A percentile compares a stretch with the other conserved stretches of the same genome.
phyloP scores from a whole-genome alignment of 305 asterid genomes.

The Fraxinus angustifolia region DNA sequence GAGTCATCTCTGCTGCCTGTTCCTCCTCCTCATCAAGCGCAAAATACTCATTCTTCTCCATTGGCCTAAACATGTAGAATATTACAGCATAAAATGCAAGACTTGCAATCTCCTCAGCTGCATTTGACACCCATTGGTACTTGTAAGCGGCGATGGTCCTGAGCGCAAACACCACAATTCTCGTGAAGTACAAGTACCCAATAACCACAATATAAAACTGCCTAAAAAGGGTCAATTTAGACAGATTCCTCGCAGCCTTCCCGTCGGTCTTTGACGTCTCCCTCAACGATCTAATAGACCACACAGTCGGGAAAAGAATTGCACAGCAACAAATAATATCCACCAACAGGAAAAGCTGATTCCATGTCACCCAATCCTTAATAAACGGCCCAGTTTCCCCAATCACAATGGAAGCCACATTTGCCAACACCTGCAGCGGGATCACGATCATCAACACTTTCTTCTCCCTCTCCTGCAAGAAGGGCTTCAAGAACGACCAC shows the following conservation, averaged over 20 bases:
- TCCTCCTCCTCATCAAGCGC: slow-evolving; percentile 88
- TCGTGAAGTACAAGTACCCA: slow-evolving; percentile 92
- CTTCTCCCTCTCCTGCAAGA: slow-evolving; percentile 96
- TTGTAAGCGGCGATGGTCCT: slow-evolving; percentile 86
- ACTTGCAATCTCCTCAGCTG: slow-evolving; percentile 92
- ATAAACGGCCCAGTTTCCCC: slow-evolving; percentile 97
- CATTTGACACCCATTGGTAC: slow-evolving; percentile 92
- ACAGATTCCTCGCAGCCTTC: slow-evolving; percentile 91
- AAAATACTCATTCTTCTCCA: slow-evolving; percentile 83
- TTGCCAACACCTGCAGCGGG: slow-evolving; percentile 94
- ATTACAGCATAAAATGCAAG: slow-evolving; percentile 71
- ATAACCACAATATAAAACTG: slow-evolving; percentile 93
- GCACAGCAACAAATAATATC: slow-evolving; percentile 92
- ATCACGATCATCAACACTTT: slow-evolving; percentile 97
- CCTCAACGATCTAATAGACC: slow-evolving; percentile 94
- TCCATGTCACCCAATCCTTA: slow-evolving; percentile 97
- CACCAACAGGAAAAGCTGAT: slow-evolving; percentile 84
- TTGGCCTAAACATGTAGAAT: slow-evolving; percentile 98
- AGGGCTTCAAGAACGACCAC: slow-evolving; percentile 96
- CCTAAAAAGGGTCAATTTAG: slow-evolving; percentile 87
- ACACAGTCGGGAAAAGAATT: slow-evolving; percentile 88
- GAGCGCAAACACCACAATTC: slow-evolving; percentile 93
- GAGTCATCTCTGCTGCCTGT: slow-evolving; percentile 90
- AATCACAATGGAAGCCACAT: slow-evolving; percentile 78
- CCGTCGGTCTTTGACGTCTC: slow-evolving; percentile 96